phyloP scores from a whole-genome alignment of 2,329 filamentous ascomycete species.

The Aspergillus unguis region DNA sequence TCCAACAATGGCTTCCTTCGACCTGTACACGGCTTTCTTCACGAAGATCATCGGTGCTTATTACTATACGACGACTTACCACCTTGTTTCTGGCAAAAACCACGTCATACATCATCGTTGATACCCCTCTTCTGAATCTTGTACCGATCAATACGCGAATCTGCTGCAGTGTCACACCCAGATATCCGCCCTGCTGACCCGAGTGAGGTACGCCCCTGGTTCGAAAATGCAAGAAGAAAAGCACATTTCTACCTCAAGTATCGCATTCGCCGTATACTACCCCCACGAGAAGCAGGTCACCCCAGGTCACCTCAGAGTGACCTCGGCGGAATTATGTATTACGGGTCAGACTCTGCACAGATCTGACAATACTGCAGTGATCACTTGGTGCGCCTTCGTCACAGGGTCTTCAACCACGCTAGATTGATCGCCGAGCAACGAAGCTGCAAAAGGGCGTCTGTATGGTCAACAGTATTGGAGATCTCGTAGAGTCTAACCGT shows the following conservation, averaged over 20 bases:
- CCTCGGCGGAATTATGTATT: conserved; percentile 1
- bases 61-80: not conserved
- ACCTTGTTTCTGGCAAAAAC: not conserved
- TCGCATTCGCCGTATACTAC: not conserved
- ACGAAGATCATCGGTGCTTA: not conserved
- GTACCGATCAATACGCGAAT: not conserved
- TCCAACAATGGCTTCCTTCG: conserved; percentile 2
- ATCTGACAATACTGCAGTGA: not conserved
- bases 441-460: not conserved
- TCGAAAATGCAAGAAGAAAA: no score
- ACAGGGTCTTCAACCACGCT: not conserved
- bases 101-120: not conserved
- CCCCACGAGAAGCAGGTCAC: not conserved
- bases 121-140: not conserved
- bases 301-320: not conserved
- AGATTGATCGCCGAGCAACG: not conserved
- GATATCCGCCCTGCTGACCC: no score
- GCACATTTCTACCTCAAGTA: not conserved
- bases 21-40: not conserved
- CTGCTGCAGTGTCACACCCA: no score
- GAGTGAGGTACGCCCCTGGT: no score
- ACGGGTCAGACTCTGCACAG: conserved; percentile 3
- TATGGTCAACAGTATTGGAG: conserved; percentile 3
- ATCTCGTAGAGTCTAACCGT: not conserved
- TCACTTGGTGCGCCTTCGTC: conserved; percentile 2